phyloP scores from a whole-genome alignment of 2,329 filamentous ascomycete genomes.

The Pestalotiopsis sp. region DNA sequence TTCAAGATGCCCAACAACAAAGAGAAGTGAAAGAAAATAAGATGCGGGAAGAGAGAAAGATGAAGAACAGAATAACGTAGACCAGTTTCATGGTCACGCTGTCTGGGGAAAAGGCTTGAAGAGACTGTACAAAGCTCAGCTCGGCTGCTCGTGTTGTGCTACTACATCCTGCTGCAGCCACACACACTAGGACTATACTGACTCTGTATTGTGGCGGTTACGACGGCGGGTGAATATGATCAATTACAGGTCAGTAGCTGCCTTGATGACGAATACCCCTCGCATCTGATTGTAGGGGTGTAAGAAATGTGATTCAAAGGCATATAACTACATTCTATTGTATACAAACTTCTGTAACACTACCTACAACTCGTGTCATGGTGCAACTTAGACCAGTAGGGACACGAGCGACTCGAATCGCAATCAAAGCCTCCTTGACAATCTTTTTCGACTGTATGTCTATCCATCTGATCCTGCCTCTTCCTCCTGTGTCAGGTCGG shows the following conservation, averaged over 20 bases:
- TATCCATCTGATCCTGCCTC: slow-evolving; percentile 4
- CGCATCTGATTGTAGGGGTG: neutral
- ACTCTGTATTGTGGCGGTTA: neutral
- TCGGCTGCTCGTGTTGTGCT: neutral
- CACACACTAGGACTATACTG: neutral
- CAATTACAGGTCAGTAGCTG: neutral
- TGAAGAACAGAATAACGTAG: too few relatives aligned
- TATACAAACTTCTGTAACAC: too few relatives aligned
- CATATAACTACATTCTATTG: neutral
- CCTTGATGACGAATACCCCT: neutral
- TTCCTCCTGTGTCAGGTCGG: slow-evolving; percentile 39
- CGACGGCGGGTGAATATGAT: neutral
- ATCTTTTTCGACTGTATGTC: neutral
- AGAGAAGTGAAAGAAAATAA: too few relatives aligned
- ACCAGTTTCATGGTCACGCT: too few relatives aligned
- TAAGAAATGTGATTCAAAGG: neutral
- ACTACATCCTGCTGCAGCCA: neutral
- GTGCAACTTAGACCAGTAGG: neutral
- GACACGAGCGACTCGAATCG: neutral
- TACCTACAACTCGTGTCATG: neutral
- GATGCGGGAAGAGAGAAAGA: too few relatives aligned
- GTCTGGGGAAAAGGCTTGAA: too few relatives aligned
- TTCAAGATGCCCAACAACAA: too few relatives aligned
- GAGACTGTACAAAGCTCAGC: neutral
- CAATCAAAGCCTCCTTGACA: neutral